Evolutionary conservation across 768 basidiomycete species (phyloP).

Genomic region (Leccinum incarnatum): DNA sequence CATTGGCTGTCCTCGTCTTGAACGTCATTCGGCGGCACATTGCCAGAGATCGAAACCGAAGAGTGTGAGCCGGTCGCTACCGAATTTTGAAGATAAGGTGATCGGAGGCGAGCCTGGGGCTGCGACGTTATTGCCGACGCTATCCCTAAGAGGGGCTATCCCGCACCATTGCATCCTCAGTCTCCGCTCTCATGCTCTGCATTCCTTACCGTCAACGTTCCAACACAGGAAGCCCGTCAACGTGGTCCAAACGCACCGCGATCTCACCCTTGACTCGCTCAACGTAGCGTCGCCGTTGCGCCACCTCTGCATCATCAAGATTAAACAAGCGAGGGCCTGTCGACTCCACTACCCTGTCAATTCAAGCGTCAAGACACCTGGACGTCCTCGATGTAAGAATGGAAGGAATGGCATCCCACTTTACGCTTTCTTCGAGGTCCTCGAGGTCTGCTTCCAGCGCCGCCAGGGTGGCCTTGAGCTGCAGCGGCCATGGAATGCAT

Average conservation of each 20-base stretch:
- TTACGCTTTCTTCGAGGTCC: slow-evolving; percentile 92
- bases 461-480: slow-evolving; percentile 77
- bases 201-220: slow-evolving; percentile 37
- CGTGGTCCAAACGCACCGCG: slow-evolving; percentile 52
- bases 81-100: slow-evolving; percentile 17
- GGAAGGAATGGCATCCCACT: slow-evolving; percentile 42
- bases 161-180: slow-evolving; percentile 34
- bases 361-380: slow-evolving; percentile 4
- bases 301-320: slow-evolving; percentile 74
- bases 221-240: slow-evolving; percentile 1
- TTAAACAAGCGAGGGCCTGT: slow-evolving; percentile 84
- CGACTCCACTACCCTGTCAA: slow-evolving; percentile 75
- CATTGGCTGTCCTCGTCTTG: slow-evolving; percentile 75
- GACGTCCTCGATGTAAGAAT: neutral
- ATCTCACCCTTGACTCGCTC: slow-evolving; percentile 71
- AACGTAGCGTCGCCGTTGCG: slow-evolving; percentile 73
- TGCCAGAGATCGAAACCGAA: slow-evolving; percentile 7
- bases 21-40: slow-evolving; percentile 22
- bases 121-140: neutral
- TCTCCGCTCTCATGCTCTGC: slow-evolving; percentile 73
- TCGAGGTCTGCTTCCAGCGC: slow-evolving; percentile 84
- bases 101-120: slow-evolving; percentile 8
- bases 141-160: neutral
- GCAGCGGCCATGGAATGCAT: neutral
- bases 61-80: slow-evolving; percentile 19